Evolutionary conservation across 495 filamentous ascomycete genomes (phyloP).

Genomic region (Penicillium malachiteum): DNA sequence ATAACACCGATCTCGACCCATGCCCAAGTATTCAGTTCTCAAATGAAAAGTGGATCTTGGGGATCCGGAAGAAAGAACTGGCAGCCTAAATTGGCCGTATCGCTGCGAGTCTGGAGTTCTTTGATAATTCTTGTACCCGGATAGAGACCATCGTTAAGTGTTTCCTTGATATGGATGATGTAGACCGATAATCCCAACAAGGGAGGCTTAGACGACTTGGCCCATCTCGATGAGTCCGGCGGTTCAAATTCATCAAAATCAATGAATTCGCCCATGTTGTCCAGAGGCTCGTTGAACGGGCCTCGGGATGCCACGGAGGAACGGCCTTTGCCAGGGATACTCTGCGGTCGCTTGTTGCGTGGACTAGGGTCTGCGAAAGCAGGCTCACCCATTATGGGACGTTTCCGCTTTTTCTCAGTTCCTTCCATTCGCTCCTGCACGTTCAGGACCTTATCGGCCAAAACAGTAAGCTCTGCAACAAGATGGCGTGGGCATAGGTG

Average conservation of each 20-base stretch:
- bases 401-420: background rate
- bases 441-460: slow-evolving; percentile 64
- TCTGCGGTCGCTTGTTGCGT: slow-evolving; percentile 23
- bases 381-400: background rate
- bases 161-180: slow-evolving; percentile 83
- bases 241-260: slow-evolving; percentile 11
- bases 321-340: background rate
- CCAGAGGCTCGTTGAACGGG: slow-evolving; percentile 5
- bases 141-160: slow-evolving; percentile 60
- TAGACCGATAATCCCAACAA: slow-evolving; percentile 60
- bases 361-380: slow-evolving; percentile 22
- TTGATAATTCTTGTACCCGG: slow-evolving; percentile 64
- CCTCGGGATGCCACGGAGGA: background rate
- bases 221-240: slow-evolving; percentile 21
- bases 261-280: slow-evolving; percentile 9
- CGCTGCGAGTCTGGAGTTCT: slow-evolving; percentile 63
- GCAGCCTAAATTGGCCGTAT: slow-evolving; percentile 65
- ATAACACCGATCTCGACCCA: background rate
- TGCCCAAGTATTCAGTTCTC: slow-evolving; percentile 1
- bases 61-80: slow-evolving; percentile 67
- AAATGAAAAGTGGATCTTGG: slow-evolving; percentile 50
- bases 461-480: slow-evolving; percentile 66
- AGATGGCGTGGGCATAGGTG: slow-evolving; percentile 84
- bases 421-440: slow-evolving; percentile 11
- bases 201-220: slow-evolving; percentile 31